Base-by-base conservation (phyloP, 2,329 filamentous ascomycete genomes). In the Aspergillus phoenicis region DNA sequence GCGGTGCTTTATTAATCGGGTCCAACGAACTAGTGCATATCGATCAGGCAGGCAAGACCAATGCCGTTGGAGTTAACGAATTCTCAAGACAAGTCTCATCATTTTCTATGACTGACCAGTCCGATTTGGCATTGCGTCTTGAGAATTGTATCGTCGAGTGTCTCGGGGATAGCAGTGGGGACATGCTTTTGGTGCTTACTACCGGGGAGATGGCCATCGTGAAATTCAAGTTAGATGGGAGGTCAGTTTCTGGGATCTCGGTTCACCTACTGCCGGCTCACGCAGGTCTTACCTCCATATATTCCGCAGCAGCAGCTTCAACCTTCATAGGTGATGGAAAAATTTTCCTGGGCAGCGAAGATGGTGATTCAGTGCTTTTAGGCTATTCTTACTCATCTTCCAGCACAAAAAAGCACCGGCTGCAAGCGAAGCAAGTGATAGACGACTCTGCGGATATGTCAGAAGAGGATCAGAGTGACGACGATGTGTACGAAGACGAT, bases 11-110 rank as follows among this genome's bases (percentile, higher is more conserved):
- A 15, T 83, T 99, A 15, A 80, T 98, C 20, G 96, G 95, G 28
- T 84, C 85, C 52, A 98, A 99, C 73, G 93, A 97, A 73, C 78
- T 99, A 63, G 91, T 99, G 62, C 95, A 99, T 75, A 88, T 99
- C 66, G 94, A 98, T 72, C 95, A 99, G 81, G 92, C 92, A 10
- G 95, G 95, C 30, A 97, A 96, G 75, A 86, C 93, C 11, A 97
- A 92, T 70, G 94, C 93, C 2, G 90, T 98, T 61, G 94, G 90
- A 4, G 91, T 99, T 65, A 99, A 99, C 71, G 86, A 91, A 36
- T 96, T 97, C 78, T 89, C 93, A 4, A 91, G 89, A 73, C 86
- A 91, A 63, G 86, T 87, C 64, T 97, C 94, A 2, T 86, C 89
- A 0, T 98, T 97, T 70, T 86, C 89, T 54, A 87, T 99, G 73